phyloP scores from a whole-genome alignment of 2,329 filamentous ascomycete species.

The Fusarium domesticum region DNA sequence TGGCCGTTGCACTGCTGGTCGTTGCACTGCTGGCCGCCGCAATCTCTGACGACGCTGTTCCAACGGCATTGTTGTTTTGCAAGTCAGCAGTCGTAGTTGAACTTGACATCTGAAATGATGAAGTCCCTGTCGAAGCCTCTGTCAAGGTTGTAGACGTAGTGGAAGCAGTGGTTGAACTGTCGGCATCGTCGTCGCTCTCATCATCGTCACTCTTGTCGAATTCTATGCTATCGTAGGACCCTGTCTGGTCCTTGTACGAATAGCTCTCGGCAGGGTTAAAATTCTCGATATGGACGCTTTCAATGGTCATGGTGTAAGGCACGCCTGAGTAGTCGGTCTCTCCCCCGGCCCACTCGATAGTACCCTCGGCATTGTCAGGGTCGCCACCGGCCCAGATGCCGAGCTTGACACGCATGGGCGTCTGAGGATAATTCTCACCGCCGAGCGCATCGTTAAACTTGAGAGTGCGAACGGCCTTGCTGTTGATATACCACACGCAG shows the following conservation, averaged over 20 bases:
- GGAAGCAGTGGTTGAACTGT: neutral
- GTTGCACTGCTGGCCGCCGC: too few relatives aligned
- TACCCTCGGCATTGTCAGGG: conserved; percentile 50
- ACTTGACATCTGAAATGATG: conserved; percentile 2
- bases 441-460: conserved; percentile 45
- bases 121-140: conserved; percentile 3
- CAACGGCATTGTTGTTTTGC: conserved; percentile 11
- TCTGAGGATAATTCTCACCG: conserved; percentile 60
- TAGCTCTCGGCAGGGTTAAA: conserved; percentile 35
- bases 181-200: neutral
- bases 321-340: conserved; percentile 35
- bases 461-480: conserved; percentile 31
- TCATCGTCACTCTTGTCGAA: conserved; percentile 12
- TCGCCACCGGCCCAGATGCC: conserved; percentile 51
- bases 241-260: conserved; percentile 25
- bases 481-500: conserved; percentile 60
- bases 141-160: conserved; percentile 1
- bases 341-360: conserved; percentile 66
- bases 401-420: conserved; percentile 64
- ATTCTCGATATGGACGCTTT: conserved; percentile 44
- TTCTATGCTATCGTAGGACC: conserved; percentile 26
- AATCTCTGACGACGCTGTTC: too few relatives aligned
- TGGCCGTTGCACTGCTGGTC: too few relatives aligned
- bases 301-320: conserved; percentile 59
- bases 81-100: conserved; percentile 5